phyloP scores from a whole-genome alignment of 495 filamentous ascomycete species.

The Hyaloscypha hepaticicola region DNA sequence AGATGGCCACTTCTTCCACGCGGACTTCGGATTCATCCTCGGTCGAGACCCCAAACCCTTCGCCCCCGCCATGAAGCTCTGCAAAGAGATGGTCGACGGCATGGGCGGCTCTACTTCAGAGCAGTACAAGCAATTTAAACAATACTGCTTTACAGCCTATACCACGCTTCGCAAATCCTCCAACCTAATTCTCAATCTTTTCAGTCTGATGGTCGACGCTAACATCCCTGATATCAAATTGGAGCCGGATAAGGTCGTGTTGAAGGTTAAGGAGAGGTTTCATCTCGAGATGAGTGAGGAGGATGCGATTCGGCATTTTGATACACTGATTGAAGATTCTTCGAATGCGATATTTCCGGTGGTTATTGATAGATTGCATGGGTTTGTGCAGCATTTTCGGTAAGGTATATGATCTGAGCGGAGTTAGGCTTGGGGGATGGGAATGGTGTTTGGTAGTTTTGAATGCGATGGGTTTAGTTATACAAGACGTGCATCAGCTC shows the following conservation, averaged over 20 bases:
- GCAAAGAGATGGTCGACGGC: conserved; percentile 97
- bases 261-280: conserved; percentile 94
- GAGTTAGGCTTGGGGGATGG: neutral
- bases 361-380: conserved; percentile 93
- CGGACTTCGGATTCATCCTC: conserved; percentile 96
- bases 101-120: conserved; percentile 84
- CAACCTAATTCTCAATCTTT: conserved; percentile 93
- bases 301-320: conserved; percentile 85
- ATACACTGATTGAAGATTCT: conserved; percentile 84
- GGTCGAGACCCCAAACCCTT: conserved; percentile 98
- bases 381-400: conserved; percentile 86
- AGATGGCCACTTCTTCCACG: conserved; percentile 95
- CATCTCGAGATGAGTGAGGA: conserved; percentile 91
- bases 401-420: neutral
- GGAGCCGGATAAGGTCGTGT: conserved; percentile 87
- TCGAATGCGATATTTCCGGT: conserved; percentile 85
- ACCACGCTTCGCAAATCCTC: conserved; percentile 84
- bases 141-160: conserved; percentile 95
- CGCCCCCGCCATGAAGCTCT: conserved; percentile 93
- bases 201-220: conserved; percentile 94
- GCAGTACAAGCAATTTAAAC: conserved; percentile 83
- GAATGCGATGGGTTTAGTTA: neutral
- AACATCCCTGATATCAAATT: conserved; percentile 94
- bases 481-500: neutral
- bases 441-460: neutral